Conservation (phyloP, 2,329 filamentous ascomycete genomes). For the Fusarium sp. region DNA sequence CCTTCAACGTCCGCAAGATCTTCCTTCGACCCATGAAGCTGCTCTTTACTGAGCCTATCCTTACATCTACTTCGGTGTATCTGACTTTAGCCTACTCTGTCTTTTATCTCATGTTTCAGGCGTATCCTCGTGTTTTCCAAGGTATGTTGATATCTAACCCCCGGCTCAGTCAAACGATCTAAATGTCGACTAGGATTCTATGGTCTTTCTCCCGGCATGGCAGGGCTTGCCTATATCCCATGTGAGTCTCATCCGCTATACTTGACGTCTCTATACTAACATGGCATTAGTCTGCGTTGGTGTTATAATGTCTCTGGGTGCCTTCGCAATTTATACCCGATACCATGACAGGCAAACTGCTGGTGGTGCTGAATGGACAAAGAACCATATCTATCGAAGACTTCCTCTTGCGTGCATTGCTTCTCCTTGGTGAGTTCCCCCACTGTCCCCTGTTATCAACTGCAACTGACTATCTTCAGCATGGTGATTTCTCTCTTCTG, state of each 20-base stretch:
- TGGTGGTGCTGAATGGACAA: slow-evolving; percentile 45
- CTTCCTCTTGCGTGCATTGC: slow-evolving; percentile 63
- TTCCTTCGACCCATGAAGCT: slow-evolving; percentile 61
- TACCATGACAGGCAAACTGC: slow-evolving; percentile 41
- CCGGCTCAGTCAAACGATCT: neutral
- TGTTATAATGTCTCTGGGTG: slow-evolving; percentile 31
- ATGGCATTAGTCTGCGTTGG: slow-evolving; percentile 39
- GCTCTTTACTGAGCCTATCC: slow-evolving; percentile 60
- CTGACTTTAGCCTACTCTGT: slow-evolving; percentile 62
- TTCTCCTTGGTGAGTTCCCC: slow-evolving; percentile 66
- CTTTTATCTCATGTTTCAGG: slow-evolving; percentile 63
- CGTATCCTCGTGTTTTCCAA: slow-evolving; percentile 61
- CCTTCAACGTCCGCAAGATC: slow-evolving; percentile 54
- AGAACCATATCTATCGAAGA: slow-evolving; percentile 48
- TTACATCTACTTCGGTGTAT: slow-evolving; percentile 58
- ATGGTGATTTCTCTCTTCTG: slow-evolving; percentile 67
- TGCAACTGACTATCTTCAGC: slow-evolving; percentile 39
- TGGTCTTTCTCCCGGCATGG: slow-evolving; percentile 57
- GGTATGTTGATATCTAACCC: slow-evolving; percentile 4
- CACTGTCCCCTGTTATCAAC: neutral
- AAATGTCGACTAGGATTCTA: slow-evolving; percentile 44
- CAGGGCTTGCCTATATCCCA: slow-evolving; percentile 59
- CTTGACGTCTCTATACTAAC: neutral
- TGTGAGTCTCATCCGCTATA: slow-evolving; percentile 45
- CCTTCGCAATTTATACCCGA: slow-evolving; percentile 42